Conservation (phyloP, 768 basidiomycete genomes). For the Holtermanniella nyarrowii region DNA sequence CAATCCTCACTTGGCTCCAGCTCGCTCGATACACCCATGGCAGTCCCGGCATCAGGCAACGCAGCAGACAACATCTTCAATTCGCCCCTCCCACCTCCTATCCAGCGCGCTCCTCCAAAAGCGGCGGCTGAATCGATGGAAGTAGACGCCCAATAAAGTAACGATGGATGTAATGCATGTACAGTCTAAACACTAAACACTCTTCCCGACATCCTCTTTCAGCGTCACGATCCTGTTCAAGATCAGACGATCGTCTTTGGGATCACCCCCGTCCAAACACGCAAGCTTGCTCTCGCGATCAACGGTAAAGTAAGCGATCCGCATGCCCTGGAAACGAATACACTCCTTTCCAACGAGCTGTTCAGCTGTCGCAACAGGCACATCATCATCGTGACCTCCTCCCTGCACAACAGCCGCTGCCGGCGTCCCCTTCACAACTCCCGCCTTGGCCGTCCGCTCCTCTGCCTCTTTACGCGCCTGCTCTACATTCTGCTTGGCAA, state of each 20-base stretch:
- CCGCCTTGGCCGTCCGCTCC: conserved; percentile 47
- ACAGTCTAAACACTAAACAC: conserved; percentile 13
- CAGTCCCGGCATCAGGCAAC: conserved; percentile 1
- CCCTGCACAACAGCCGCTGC: conserved; percentile 7
- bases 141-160: neutral
- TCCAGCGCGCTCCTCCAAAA: conserved; percentile 6
- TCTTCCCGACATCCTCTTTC: conserved; percentile 88
- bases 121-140: conserved; percentile 1
- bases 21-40: neutral
- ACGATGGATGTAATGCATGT: neutral
- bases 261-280: conserved; percentile 45
- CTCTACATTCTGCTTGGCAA: conserved; percentile 58
- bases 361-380: conserved; percentile 62
- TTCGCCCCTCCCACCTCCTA: conserved; percentile 28
- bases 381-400: conserved; percentile 37
- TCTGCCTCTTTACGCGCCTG: conserved; percentile 53
- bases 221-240: conserved; percentile 86
- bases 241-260: conserved; percentile 64
- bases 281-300: conserved; percentile 73
- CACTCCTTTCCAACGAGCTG: conserved; percentile 84
- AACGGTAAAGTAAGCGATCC: conserved; percentile 87
- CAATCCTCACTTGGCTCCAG: too few species aligned
- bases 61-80: conserved; percentile 13
- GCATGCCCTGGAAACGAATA: conserved; percentile 89
- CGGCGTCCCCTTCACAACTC: conserved; percentile 25